A percentile compares a stretch with the other conserved stretches of the same genome.
These are phyloP conservation scores for Elongisporangium prolatum DNA, from an alignment of 352 stramenopile genomes.

Conservation along the genomic window DNA sequence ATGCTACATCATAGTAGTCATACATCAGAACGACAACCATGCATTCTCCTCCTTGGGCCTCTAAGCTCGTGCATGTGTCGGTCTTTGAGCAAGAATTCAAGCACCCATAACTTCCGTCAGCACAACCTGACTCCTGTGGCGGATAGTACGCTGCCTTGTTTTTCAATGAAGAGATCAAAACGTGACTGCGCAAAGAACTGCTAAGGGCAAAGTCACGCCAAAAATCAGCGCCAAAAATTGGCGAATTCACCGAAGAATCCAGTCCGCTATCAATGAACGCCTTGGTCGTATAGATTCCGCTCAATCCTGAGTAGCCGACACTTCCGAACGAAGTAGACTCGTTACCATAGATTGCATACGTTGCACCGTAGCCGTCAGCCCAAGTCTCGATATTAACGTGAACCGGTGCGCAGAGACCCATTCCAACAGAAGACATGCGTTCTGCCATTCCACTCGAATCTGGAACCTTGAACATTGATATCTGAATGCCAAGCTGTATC, in stretches of 20 bases:
- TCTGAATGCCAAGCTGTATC: constrained; percentile 31
- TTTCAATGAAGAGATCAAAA: constrained; percentile 8
- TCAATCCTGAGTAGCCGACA: constrained; percentile 16
- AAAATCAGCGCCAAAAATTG: constrained; percentile 16
- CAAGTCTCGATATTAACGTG: constrained; percentile 10
- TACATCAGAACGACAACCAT: constrained; percentile 19
- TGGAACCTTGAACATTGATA: constrained; percentile 27
- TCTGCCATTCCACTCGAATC: constrained; percentile 7
- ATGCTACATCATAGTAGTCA: constrained; percentile 11
- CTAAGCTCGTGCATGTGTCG: constrained; percentile 14
- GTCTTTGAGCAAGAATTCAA: constrained; percentile 21
- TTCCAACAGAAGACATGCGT: constrained; percentile 10
- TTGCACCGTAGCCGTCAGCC: background rate
- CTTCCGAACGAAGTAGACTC: constrained; percentile 9
- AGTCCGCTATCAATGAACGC: constrained; percentile 16
- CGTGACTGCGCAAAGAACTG: constrained; percentile 13
- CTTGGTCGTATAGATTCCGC: constrained; percentile 17
- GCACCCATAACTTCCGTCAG: constrained; percentile 18
- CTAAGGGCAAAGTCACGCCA: constrained; percentile 17
- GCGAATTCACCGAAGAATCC: background rate
- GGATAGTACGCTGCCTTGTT: constrained; percentile 11
- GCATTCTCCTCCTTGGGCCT: constrained; percentile 15
- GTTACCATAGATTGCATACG: constrained; percentile 2
- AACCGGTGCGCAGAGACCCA: constrained; percentile 6
- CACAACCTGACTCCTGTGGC: constrained; percentile 2